phyloP scores from a whole-genome alignment of 164 flowering plant genomes.

The Aristolochia fimbriata region DNA sequence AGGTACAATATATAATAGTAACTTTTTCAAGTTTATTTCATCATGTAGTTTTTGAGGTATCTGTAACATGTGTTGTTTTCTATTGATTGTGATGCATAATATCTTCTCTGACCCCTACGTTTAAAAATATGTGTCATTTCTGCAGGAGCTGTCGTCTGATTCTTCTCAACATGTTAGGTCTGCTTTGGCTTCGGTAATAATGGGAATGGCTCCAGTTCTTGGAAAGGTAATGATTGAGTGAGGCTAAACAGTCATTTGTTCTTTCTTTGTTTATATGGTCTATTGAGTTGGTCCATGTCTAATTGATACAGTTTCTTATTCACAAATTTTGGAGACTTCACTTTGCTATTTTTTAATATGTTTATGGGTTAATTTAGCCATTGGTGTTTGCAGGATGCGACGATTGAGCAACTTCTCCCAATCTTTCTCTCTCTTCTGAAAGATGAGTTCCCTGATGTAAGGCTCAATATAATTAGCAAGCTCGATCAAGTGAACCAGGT shows the following conservation, averaged over 20 bases:
- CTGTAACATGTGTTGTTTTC: background rate
- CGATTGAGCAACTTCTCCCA: slow-evolving; percentile 94
- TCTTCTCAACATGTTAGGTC: slow-evolving; percentile 99
- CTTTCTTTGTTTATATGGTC: background rate
- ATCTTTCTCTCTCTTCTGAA: slow-evolving; percentile 90
- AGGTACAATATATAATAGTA: slow-evolving; percentile 31
- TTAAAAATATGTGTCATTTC: background rate
- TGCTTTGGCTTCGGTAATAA: slow-evolving; percentile 97
- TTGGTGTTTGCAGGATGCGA: slow-evolving; percentile 70
- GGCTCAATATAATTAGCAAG: slow-evolving; percentile 96
- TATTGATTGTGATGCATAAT: background rate
- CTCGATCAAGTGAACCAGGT: slow-evolving; percentile 99
- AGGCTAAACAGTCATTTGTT: background rate
- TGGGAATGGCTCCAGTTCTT: slow-evolving; percentile 99
- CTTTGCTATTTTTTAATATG: background rate
- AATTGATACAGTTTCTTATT: background rate
- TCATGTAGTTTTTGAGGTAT: background rate
- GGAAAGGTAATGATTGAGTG: slow-evolving; percentile 55
- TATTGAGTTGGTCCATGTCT: background rate
- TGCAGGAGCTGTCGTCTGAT: slow-evolving; percentile 89
- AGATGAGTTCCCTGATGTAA: slow-evolving; percentile 98
- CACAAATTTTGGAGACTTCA: no score
- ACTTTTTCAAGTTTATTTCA: background rate
- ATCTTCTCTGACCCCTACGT: no score
- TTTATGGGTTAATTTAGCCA: background rate